Percentiles rank a stretch among this genome's conserved stretches.
Evolutionary conservation across 192 early-diverging fungal species (phyloP).

Genomic region (Coemansia sp.): DNA sequence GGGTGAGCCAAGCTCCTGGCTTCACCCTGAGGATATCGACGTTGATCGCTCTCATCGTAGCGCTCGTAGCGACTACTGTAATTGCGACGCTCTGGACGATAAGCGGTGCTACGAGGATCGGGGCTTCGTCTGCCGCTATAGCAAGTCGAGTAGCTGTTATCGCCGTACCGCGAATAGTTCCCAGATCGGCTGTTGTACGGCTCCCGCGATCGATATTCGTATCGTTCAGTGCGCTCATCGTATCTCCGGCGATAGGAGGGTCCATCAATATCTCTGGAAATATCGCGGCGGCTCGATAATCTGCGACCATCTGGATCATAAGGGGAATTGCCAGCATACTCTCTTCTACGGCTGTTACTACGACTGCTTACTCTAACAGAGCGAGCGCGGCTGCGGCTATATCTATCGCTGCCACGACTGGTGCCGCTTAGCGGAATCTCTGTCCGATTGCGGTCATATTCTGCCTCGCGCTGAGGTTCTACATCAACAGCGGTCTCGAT

Average conservation of each 20-base stretch:
- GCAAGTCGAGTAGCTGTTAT: constrained; percentile 14
- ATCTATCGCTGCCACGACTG: constrained; percentile 6
- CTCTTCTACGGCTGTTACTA: constrained; percentile 22
- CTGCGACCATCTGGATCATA: constrained; percentile 22
- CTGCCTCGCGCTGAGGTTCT: constrained; percentile 1
- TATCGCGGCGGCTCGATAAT: constrained; percentile 17
- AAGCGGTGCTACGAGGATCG: constrained; percentile 17
- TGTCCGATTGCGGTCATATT: not conserved
- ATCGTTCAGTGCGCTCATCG: constrained; percentile 29
- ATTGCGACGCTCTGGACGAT: constrained; percentile 36
- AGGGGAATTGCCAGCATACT: constrained; percentile 3
- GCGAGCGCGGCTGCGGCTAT: constrained; percentile 21
- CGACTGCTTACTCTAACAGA: constrained; percentile 8
- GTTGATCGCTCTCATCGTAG: constrained; percentile 4
- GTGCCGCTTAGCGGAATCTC: constrained; percentile 9
- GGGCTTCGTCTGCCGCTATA: constrained; percentile 35
- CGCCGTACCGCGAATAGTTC: constrained; percentile 21
- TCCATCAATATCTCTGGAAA: too few species aligned
- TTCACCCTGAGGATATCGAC: not conserved
- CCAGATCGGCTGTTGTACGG: constrained; percentile 19
- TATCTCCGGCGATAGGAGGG: constrained; percentile 25
- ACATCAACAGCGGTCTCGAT: constrained; percentile 33
- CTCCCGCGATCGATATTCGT: constrained; percentile 26
- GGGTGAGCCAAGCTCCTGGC: constrained; percentile 5
- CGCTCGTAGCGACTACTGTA: constrained; percentile 33